Evolutionary conservation across 2,329 filamentous ascomycete species (phyloP), one percentile per base, ranked within the genome.

Genomic region (Cryphonectria parasitica): DNA sequence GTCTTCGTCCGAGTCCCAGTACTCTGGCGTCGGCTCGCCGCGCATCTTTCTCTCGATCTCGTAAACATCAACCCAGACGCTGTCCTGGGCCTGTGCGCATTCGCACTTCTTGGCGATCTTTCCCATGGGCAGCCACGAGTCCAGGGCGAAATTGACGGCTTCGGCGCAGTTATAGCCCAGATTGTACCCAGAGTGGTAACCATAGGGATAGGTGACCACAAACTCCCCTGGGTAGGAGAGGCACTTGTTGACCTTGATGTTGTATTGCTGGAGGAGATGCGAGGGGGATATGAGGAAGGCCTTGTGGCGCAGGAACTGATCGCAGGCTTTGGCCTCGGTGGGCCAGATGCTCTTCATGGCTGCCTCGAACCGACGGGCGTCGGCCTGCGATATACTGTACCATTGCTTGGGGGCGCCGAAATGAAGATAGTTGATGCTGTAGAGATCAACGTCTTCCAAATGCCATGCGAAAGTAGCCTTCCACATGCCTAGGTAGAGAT

Each of bases 401-500:
- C 96, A 99, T 80, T 99, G 96, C 82, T 99, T 99, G 0, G 96
- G 96, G 1, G 96, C 96, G 68, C 96, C 96, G 79, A 99, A 99
- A 78, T 99, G 96, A 71, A 99, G 94, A 80, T 98, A 99, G 83
- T 99, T 99, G 86, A 99, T 99, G 80, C 95, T 98, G 89, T 99
- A 99, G 5, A 99, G 88, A 83, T 99, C 96, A 58, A 99, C 95
- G 79, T 99, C 96, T 79, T 99, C 96, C 67, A 99, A 83, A 87
- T 99, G 96, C 96, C 96, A 99, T 11, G 96, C 96, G 79, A 99
- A 99, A 0, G 96, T 98, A 17, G 96, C 95, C 81, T 98, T 98
- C 96, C 96, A 99, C 96, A 99, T 99, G 60, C 96, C 96, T 71
- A 99, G 86, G 78, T 99, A 99, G 1, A 99, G 88, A 78, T 99